Conservation (phyloP, 2,329 filamentous ascomycete species). For the Alternaria rosae region DNA sequence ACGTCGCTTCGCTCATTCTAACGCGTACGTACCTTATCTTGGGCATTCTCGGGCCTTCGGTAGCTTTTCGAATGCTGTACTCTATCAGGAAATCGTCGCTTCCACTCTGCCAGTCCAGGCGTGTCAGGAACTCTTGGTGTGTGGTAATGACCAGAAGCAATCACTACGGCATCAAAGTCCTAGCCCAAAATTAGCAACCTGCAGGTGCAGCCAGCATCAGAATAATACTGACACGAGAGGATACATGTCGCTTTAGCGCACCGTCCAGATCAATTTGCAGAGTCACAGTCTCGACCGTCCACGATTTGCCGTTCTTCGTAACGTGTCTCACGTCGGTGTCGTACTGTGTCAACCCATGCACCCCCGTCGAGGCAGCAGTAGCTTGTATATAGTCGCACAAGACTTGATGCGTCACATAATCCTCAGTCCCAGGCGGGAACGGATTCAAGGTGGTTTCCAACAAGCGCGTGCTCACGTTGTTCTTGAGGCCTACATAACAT, state of each 20-base stretch:
- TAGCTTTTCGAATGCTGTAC: slow-evolving; percentile 63
- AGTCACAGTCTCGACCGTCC: slow-evolving; percentile 61
- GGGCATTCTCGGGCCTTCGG: slow-evolving; percentile 55
- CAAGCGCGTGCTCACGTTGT: slow-evolving; percentile 62
- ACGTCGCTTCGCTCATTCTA: background rate
- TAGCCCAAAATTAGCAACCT: slow-evolving; percentile 17
- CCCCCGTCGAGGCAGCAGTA: slow-evolving; percentile 60
- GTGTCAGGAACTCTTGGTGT: slow-evolving; percentile 59
- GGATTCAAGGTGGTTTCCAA: slow-evolving; percentile 58
- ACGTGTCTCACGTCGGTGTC: slow-evolving; percentile 66
- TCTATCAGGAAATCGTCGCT: slow-evolving; percentile 54
- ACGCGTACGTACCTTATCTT: slow-evolving; percentile 54
- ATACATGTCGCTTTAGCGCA: slow-evolving; percentile 10
- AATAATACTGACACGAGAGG: slow-evolving; percentile 2
- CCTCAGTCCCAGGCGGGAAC: slow-evolving; percentile 68
- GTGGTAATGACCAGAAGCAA: slow-evolving; percentile 65
- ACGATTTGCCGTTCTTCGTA: slow-evolving; percentile 57
- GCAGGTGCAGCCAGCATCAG: accelerated
- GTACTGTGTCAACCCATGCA: slow-evolving; percentile 61
- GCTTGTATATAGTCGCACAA: slow-evolving; percentile 68
- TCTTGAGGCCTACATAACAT: slow-evolving; percentile 61
- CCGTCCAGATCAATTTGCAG: slow-evolving; percentile 37
- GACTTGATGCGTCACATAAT: slow-evolving; percentile 64
- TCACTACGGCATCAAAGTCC: slow-evolving; percentile 60
- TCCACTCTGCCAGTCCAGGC: slow-evolving; percentile 57